Base-by-base conservation (phyloP, 768 basidiomycete genomes). In the Cystobasidium tubakii region DNA sequence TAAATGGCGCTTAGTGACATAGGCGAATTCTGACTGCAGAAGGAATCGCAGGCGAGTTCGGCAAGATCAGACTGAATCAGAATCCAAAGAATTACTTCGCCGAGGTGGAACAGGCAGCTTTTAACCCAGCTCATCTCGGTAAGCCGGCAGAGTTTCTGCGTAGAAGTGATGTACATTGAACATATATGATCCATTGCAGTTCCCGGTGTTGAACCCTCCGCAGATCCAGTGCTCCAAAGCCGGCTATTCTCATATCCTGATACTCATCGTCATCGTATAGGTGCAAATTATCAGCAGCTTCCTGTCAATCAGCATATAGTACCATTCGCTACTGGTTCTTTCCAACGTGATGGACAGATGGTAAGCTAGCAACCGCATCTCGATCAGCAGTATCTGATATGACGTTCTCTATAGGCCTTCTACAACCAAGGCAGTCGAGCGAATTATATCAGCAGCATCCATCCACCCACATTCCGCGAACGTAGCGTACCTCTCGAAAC, bases 141-240 rank as follows among this genome's bases (percentile, higher is more conserved):
- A 15, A 50, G 46, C n/a, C 21, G 46, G 3, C n/a, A 6, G 46
- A 50, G 21, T n/a, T n/a, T n/a, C n/a, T n/a, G n/a, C n/a, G n/a
- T n/a, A n/a, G 15, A 39, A 39, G 39, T 39, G 39, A 39, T 15
- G 15, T 39, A 19, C 46, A n/a, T 50, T 21, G 7, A 21, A 50
- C 15, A 4, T 19, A 50, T 50, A 3, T 6, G 7, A 50, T 19
- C 3, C n/a, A 12, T 50, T 21, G 46, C 46, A 62, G 81, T 95
- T 12, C 91, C 90, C 0, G 94, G 92, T 82, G 86, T 93, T 77
- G 94, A 96, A 83, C 86, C 92, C 50, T 89, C 90, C 2, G 86
- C 88, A n/a, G 94, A 98, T 82, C 94, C 94, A 27, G 90, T 97
- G 77, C 85, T 97, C 76, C 93, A 97, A 81, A 89, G 90, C 23